These are phyloP conservation scores for Arctostaphylos glauca DNA, from an alignment of 148 eudicot species.

Conservation along the genomic window DNA sequence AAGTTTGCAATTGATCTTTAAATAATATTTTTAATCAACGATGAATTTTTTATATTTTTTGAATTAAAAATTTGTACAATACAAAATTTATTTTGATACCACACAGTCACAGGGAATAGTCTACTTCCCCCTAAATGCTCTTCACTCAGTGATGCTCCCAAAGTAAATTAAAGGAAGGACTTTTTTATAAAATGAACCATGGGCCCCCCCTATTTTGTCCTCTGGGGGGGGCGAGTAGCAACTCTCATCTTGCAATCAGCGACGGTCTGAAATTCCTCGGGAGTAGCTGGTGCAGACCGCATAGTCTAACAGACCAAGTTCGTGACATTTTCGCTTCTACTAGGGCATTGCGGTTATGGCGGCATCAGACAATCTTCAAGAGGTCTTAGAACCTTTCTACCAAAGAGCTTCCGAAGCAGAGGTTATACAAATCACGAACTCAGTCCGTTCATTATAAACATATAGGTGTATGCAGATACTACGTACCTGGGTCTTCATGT, in stretches of 20 bases:
- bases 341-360: conserved; percentile 12
- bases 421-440: conserved; percentile 30
- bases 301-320: not conserved
- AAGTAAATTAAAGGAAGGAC: too few relatives aligned
- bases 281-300: not conserved
- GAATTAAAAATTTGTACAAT: too few relatives aligned
- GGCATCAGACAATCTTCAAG: conserved; percentile 40
- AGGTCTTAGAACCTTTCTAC: conserved; percentile 56
- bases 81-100: too few relatives aligned
- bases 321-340: not conserved
- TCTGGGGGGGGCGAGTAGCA: not conserved
- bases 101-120: too few relatives aligned
- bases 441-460: not conserved
- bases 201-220: too few relatives aligned
- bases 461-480: not conserved
- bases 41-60: too few relatives aligned
- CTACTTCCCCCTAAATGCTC: too few relatives aligned
- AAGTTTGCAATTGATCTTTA: too few relatives aligned
- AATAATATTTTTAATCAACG: too few relatives aligned
- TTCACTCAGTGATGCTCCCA: too few relatives aligned
- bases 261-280: not conserved
- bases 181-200: too few relatives aligned
- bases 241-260: not conserved
- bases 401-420: conserved; percentile 73
- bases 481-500: not conserved